phyloP scores from a whole-genome alignment of 2,329 filamentous ascomycete species.

The Chrysoporthe austroafricana region DNA sequence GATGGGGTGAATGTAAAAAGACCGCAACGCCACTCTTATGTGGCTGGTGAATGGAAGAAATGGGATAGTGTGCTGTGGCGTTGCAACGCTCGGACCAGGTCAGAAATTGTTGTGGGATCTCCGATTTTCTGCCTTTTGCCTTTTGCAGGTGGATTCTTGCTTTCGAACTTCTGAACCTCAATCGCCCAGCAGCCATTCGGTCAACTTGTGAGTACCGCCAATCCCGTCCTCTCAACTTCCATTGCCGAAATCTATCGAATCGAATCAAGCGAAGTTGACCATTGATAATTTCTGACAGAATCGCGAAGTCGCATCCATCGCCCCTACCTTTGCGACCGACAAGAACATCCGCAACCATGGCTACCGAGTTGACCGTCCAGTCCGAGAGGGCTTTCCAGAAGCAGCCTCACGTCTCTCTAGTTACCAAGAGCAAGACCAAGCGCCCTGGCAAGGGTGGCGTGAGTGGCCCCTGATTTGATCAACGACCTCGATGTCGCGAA shows the following conservation, averaged over 20 bases:
- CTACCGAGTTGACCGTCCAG: constrained; percentile 99
- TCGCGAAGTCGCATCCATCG: constrained; percentile 34
- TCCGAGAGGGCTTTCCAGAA: constrained; percentile 99
- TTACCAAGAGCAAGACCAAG: constrained; percentile 90
- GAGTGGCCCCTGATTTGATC: constrained; percentile 56
- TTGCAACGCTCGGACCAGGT: constrained; percentile 10
- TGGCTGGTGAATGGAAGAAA: not conserved
- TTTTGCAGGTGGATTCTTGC: constrained; percentile 7
- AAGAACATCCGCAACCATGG: constrained; percentile 69
- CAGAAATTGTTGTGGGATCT: constrained; percentile 19
- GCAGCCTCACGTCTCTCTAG: constrained; percentile 99
- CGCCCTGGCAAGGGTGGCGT: constrained; percentile 89
- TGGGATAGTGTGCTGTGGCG: constrained; percentile 16
- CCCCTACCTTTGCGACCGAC: constrained; percentile 46
- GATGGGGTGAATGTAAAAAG: not conserved
- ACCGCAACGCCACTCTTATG: not conserved
- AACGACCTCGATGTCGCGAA: not conserved
- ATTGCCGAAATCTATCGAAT: constrained; percentile 29
- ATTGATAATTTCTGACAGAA: constrained; percentile 34
- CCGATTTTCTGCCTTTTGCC: constrained; percentile 15
- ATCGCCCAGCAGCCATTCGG: constrained; percentile 27
- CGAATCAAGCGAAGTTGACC: constrained; percentile 34
- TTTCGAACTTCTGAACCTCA: constrained; percentile 23
- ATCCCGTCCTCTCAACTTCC: constrained; percentile 12
- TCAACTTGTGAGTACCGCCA: constrained; percentile 28